Evolutionary conservation across 441 rosid species (phyloP), one percentile per base, ranked within the genome.

Genomic region (Euphorbia schlechtendalii): DNA sequence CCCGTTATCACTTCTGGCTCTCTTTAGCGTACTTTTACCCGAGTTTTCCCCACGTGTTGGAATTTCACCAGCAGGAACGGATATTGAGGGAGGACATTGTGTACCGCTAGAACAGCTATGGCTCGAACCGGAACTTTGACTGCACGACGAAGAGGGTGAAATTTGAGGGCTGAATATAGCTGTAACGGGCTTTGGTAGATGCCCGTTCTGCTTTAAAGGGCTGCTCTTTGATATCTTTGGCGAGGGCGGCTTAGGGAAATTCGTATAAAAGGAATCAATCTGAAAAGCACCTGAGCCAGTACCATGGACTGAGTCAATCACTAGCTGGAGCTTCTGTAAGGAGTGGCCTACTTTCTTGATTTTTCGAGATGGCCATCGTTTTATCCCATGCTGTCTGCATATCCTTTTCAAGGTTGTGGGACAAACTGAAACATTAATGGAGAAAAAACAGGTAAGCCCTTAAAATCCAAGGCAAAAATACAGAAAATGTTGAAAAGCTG

Each of bases 401-500:
- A 90, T 88, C 68, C 97, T 83, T 78, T 92, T 92, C 87, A 92
- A 83, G 28, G 96, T 92, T 20, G 98, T 92, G 28, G 98, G 97
- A 75, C 98, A 92, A 76, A 90, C 98, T 92, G 91, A 79, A 76
- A 83, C 59, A n/a, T 8, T 22, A 53, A 69, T 65, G 63, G 41
- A 69, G 48, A 62, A n/a, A 17, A 36, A 5, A 43, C 14, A 43
- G 48, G n/a, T 5, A 46, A 21, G 58, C 15, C 12, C 10, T 63
- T 49, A 12, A 15, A 62, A 20, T 64, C 56, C 25, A 67, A 63
- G 62, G 59, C 24, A 40, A 43, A 28, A 51, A 68, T 22, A 60
- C n/a, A 28, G 14, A 45, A 56, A 32, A 41, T 17, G 10, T 5
- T 15, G 45, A 58, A 38, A 12, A 36, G 13, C 1, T 24, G 21